Evolutionary conservation across 2,329 filamentous ascomycete species (phyloP).

Genomic region (Ophiostoma angusticollis): DNA sequence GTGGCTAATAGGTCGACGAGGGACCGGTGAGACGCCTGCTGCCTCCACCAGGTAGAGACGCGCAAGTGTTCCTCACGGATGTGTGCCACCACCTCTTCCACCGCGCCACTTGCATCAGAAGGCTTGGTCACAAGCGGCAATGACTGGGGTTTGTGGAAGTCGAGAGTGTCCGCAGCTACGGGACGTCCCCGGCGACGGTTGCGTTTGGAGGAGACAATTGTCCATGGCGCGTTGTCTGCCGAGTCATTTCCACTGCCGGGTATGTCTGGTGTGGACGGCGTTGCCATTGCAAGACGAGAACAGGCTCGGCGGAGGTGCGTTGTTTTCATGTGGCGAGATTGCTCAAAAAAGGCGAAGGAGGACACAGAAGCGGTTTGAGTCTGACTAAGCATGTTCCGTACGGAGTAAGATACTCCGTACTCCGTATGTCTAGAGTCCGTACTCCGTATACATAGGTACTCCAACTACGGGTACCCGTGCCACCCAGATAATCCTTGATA

Average conservation of each 20-base stretch:
- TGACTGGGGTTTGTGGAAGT: background rate
- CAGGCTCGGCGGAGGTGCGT: no score
- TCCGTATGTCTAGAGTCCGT: no score
- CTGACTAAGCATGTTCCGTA: no score
- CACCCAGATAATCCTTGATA: no score
- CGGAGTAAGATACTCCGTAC: no score
- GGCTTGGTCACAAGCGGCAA: no score
- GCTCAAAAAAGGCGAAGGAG: no score
- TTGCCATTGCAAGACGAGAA: background rate
- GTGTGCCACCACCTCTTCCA: conserved; percentile 1
- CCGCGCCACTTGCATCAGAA: background rate
- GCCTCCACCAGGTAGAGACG: conserved; percentile 14
- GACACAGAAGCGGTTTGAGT: no score
- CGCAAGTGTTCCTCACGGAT: conserved; percentile 17
- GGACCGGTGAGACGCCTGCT: conserved; percentile 17
- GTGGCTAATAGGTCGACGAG: conserved; percentile 24
- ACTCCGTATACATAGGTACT: no score
- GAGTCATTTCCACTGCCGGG: background rate
- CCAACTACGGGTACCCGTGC: no score
- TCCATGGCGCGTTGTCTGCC: conserved; percentile 2
- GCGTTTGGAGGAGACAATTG: background rate
- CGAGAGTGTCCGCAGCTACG: background rate
- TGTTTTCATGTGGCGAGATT: no score
- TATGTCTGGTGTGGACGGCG: background rate
- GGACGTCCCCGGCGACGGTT: background rate